Base-by-base conservation (phyloP, 805 yeast genomes). In the Candida nitratophila region DNA sequence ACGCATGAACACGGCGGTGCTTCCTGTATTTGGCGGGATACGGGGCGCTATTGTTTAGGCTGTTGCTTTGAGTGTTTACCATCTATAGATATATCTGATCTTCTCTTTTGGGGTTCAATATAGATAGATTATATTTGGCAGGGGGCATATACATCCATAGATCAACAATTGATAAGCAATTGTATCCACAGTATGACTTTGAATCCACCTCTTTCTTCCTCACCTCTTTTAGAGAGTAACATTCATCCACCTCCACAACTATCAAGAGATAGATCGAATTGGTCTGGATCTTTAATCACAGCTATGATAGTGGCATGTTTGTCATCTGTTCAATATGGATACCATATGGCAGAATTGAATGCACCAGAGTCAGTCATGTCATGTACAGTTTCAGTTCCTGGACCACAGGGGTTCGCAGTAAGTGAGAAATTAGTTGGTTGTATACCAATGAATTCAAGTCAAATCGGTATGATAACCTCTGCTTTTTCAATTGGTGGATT, bases 281-380 rank as follows among this genome's bases (percentile, higher is more conserved):
- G 52, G 49, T 65, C 76, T 1, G 20, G 50, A 15, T 52, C 57
- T 30, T 63, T 82, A 40, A 45, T 79, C 1, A 44, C 63, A 10
- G 63, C 79, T 2, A 76, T 77, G 1, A 56, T 72, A 1, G 77
- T 85, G 12, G 79, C 82, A 6, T 85, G 95, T 51, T 56, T 88
- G 21, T 89, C 90, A 2, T 78, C 95, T 2, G 68, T 90, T 12
- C 97, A 89, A 61, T 93, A 83, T 61, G 99, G 99, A 1, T 88
- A 86, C 61, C 98, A 93, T 60, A 82, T 91, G 83, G 83, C 96
- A 1, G 97, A 90, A 61, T 71, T 91, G 59, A 91, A 91, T 64
- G 95, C 96, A 7, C 96, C 97, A 0, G 85, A 84, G 45, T 73
- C 75, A 14, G 75, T 77, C 29, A 69, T 88, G 40, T 74, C 86